Evolutionary conservation across 2,329 filamentous ascomycete genomes (phyloP), one percentile per base, ranked within the genome.

Genomic region (Xylariaceae sp.): DNA sequence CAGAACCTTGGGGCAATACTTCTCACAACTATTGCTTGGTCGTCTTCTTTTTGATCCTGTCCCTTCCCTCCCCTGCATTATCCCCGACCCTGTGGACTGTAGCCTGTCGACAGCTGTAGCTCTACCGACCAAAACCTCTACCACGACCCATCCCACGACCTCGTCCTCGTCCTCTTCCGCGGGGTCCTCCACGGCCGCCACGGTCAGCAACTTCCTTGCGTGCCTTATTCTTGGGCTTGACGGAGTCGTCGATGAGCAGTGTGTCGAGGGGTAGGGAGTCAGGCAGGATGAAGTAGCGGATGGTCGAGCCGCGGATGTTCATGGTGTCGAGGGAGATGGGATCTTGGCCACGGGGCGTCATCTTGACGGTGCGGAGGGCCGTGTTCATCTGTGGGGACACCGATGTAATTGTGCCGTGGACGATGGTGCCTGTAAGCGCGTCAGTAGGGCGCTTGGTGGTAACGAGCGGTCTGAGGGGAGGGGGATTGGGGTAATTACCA

Each of bases 331-430:
- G 84, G 6, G 87, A 80, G 68, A 97, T 86, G 47, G 92, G 86
- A 56, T 96, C 90, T 69, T 94, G 90, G 66, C 88, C 88, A 71
- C 88, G 90, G 60, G 86, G 80, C 2, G 93, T 97, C 90, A 97
- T 96, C 77, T 97, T 97, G 68, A 97, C 93, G 56, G 89, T 91
- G 68, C 92, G 90, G 54, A 99, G 84, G 45, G 92, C 88, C 51
- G 92, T 96, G 80, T 99, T 99, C 94, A 99, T 99, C 75, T 97
- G 90, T 11, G 95, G 94, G 6, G 92, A 94, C 65, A 99, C 92
- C 36, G 91, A 94, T 54, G 92, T 91, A 71, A 99, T 96, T 62
- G 94, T 97, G 75, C 94, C 94, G 72, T 96, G 89, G 63, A 97
- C 83, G 67, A 97, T 95, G 63, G 94, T 96, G 73, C 93, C 91